Evolutionary conservation across 257 asterid genomes (phyloP), one percentile per base, ranked within the genome.

Genomic region (Paulownia fortunei): DNA sequence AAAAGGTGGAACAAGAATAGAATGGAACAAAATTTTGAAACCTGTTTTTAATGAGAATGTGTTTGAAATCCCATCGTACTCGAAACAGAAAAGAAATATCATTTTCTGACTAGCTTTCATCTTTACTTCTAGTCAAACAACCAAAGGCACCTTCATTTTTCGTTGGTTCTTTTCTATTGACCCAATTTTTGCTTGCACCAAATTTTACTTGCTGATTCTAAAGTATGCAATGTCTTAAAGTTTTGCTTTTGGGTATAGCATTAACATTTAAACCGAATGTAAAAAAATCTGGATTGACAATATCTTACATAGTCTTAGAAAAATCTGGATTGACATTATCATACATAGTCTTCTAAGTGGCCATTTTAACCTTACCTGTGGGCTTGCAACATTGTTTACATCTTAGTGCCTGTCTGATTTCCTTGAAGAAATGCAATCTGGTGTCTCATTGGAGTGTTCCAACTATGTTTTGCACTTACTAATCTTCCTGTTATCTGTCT

Each of bases 401-500:
- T 30, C 27, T 26, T n/a, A 55, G 30, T n/a, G 59, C 42, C 26
- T 42, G 23, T 62, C 32, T 36, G 27, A 55, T 64, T 72, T 39
- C 15, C 13, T 24, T 54, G 51, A 52, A 71, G 23, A 32, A 32
- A 69, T 15, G 18, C 46, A 59, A 36, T 46, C 39, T 44, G n/a
- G 30, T 19, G 51, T 75, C 27, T 62, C 51, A 51, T 69, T 47
- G 37, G 34, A 39, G 21, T 68, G 23, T 75, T 8, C 58, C 34
- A 62, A 16, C 51, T 69, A 62, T 21, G 11, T 72, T 63, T 27
- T 13, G 72, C 5, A 5, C 41, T 54, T 78, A 19, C 67, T 80
- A 34, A 62, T 72, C 32, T 66, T 72, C 36, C 13, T 47, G 44
- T 13, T 52, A 27, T 42, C 27, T 66, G 69, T 73, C 77, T 79